These are phyloP conservation scores for Dendrobium catenatum DNA, from an alignment of 106 monocot species.

Conservation along the genomic window DNA sequence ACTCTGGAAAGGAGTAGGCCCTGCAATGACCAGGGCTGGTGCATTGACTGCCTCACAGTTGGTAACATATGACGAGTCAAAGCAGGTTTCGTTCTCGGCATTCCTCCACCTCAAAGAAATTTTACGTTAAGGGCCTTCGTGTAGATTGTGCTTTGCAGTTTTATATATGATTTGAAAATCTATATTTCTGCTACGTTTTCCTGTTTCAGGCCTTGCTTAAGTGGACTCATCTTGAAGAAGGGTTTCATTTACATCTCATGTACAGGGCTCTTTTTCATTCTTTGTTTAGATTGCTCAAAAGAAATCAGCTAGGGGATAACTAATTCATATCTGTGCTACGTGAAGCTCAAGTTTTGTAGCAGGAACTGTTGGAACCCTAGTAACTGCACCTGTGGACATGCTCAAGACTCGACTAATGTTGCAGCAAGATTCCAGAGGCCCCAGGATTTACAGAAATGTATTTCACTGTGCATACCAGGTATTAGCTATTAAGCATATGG, in stretches of 20 bases:
- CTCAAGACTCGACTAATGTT: conserved; percentile 95
- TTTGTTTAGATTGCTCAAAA: background rate
- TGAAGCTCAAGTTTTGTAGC: conserved; percentile 78
- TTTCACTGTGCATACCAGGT: conserved; percentile 92
- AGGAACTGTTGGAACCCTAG: conserved; percentile 74
- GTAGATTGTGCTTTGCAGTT: background rate
- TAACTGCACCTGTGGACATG: conserved; percentile 85
- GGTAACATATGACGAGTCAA: conserved; percentile 92
- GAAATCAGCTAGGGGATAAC: background rate
- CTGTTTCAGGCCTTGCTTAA: conserved; percentile 54
- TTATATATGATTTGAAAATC: background rate
- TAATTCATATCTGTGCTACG: conserved; percentile 9
- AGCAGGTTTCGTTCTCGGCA: conserved; percentile 55
- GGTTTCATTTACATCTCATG: conserved; percentile 90
- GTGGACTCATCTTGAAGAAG: conserved; percentile 82
- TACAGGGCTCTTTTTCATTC: conserved; percentile 20
- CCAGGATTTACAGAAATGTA: conserved; percentile 46
- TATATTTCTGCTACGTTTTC: background rate
- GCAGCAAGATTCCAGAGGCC: conserved; percentile 42
- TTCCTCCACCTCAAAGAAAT: conserved; percentile 7
- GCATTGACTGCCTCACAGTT: conserved; percentile 87
- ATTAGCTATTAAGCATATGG: conserved; percentile 32
- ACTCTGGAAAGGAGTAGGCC: conserved; percentile 96
- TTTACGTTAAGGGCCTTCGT: background rate
- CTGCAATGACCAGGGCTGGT: conserved; percentile 86